Evolutionary conservation across 2,329 filamentous ascomycete species (phyloP).

Genomic region (Fusarium robinianum): DNA sequence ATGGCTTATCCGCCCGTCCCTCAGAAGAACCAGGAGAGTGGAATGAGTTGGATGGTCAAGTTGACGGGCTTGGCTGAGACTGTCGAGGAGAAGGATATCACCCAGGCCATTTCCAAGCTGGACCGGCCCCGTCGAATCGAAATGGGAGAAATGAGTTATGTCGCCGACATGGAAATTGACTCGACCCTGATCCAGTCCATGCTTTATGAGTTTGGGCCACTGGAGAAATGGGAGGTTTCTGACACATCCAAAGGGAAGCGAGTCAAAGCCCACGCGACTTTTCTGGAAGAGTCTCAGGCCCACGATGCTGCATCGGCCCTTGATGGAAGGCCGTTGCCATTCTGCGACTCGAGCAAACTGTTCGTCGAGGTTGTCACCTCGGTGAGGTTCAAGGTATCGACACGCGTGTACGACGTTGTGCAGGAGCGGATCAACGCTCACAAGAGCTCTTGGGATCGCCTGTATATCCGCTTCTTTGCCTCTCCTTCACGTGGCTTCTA

Average conservation of each 20-base stretch:
- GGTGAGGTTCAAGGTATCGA: slow-evolving; percentile 45
- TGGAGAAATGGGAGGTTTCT: slow-evolving; percentile 43
- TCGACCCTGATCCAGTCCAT: slow-evolving; percentile 36
- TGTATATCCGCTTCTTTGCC: slow-evolving; percentile 18
- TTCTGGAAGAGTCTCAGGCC: slow-evolving; percentile 45
- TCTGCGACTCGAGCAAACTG: slow-evolving; percentile 40
- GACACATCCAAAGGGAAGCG: slow-evolving; percentile 38
- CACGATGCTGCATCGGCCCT: slow-evolving; percentile 40
- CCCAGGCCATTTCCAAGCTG: not conserved
- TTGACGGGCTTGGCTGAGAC: slow-evolving; percentile 3
- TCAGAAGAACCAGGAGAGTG: not conserved
- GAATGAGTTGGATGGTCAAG: slow-evolving; percentile 5
- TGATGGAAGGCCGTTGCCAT: slow-evolving; percentile 38
- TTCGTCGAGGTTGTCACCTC: slow-evolving; percentile 44
- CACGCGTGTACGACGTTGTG: slow-evolving; percentile 40
- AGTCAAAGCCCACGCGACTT: slow-evolving; percentile 46
- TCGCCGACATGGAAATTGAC: slow-evolving; percentile 26
- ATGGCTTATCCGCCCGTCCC: slow-evolving; percentile 4
- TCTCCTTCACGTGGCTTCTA: slow-evolving; percentile 24
- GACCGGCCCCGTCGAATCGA: not conserved
- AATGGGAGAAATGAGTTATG: slow-evolving; percentile 30
- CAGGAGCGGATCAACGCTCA: slow-evolving; percentile 36
- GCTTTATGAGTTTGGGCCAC: slow-evolving; percentile 37
- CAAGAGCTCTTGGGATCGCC: slow-evolving; percentile 37
- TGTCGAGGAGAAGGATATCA: slow-evolving; percentile 11